Base-by-base conservation (phyloP, 2,329 filamentous ascomycete genomes). In the Colletotrichum sidae region DNA sequence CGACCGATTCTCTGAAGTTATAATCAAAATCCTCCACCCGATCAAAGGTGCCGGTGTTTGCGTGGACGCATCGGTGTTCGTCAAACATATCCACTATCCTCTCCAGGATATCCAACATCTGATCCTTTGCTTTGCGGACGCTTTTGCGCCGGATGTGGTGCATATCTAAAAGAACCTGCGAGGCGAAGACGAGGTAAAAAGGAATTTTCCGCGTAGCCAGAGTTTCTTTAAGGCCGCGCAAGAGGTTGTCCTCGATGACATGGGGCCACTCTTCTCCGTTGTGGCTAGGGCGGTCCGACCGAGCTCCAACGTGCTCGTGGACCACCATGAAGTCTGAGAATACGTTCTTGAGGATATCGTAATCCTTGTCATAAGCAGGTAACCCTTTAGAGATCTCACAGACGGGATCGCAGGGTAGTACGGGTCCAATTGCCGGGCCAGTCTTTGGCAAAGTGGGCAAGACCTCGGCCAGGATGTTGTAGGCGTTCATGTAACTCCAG, bases 131-230 rank as follows among this genome's bases (percentile, higher is more conserved):
- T 25, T 25, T 25, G 25, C 25, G 25, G 4, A 25, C 25, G 4
- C 25, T 25, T 25, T 25, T 25, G 25, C 25, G 25, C 25, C 25
- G 25, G 3, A 67, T 57, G 58, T 79, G 74, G n/a, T 78, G 74
- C 39, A 81, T 77, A 41, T 83, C 80, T 5, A 83, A 75, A 57
- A 78, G 79, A 12, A 79, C 57, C 46, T 82, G 79, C 5, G 74
- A 71, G 9, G 78, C 78, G 60, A 83, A 83, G 2, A 77, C 70
- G 9, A 78, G 70, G 60, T 73, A 76, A 41, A 81, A 74, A 0
- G 80, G 70, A 2, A 80, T 57, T 6, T 73, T 47, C 2, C 63
- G 52, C 0, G 75, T 79, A 6, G 70, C 63, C 39, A 72, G 67
- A 15, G 79, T 60, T 45, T 77, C 69, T 25, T 70, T 69, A 9